Percentiles rank a stretch among this genome's conserved stretches.
Conservation (phyloP, 768 basidiomycete genomes). For the Cyclocybe aegerita region DNA sequence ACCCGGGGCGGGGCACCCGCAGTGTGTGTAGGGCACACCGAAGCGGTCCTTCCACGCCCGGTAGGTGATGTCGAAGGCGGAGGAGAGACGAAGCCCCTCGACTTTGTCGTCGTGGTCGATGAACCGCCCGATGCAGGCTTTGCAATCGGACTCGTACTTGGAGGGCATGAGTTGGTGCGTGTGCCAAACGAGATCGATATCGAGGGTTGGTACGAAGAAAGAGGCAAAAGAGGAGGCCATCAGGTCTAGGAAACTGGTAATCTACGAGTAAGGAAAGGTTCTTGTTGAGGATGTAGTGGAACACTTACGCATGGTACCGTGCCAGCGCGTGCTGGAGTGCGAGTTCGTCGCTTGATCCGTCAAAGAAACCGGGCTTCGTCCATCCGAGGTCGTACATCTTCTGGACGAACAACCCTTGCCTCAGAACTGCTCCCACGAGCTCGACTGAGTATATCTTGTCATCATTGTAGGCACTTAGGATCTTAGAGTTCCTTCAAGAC, state of each 20-base stretch:
- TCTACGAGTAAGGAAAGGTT: background rate
- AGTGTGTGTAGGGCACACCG: constrained; percentile 52
- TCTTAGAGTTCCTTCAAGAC: constrained; percentile 32
- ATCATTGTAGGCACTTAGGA: constrained; percentile 52
- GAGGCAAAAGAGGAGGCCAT: constrained; percentile 40
- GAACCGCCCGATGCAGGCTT: constrained; percentile 38
- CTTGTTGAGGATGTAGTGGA: background rate
- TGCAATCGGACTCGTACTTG: constrained; percentile 47
- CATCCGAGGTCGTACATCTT: constrained; percentile 56
- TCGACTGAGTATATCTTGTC: constrained; percentile 56
- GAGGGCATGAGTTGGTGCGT: constrained; percentile 60
- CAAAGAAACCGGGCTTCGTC: constrained; percentile 44
- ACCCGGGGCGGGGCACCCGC: constrained; percentile 54
- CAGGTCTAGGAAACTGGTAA: constrained; percentile 52
- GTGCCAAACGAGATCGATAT: constrained; percentile 78
- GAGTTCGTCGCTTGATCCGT: constrained; percentile 29
- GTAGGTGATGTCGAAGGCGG: constrained; percentile 26
- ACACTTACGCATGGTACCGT: constrained; percentile 56
- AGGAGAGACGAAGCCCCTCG: constrained; percentile 20
- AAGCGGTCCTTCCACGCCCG: constrained; percentile 28
- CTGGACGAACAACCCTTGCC: constrained; percentile 53
- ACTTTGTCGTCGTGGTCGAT: constrained; percentile 47
- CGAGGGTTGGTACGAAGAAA: constrained; percentile 62
- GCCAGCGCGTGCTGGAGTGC: constrained; percentile 49
- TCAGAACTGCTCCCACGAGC: constrained; percentile 57